phyloP scores from a whole-genome alignment of 768 basidiomycete species.

The Hygrocybe coccinea region DNA sequence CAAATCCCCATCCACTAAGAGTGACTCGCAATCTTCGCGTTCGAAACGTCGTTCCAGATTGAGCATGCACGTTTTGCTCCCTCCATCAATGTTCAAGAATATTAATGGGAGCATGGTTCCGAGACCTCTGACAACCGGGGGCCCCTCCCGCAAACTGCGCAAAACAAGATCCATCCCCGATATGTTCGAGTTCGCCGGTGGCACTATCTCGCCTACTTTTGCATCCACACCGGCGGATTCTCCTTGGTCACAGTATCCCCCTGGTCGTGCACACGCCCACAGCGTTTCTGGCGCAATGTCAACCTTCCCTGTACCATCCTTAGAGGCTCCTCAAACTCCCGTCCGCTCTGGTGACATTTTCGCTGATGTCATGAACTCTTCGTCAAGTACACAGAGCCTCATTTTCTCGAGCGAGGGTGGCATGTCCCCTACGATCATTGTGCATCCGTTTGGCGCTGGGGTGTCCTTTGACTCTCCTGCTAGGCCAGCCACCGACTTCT shows the following conservation, averaged over 20 bases:
- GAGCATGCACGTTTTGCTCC: conserved; percentile 56
- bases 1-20: conserved; percentile 22
- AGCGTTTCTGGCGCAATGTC: conserved; percentile 68
- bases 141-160: conserved; percentile 51
- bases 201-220: conserved; percentile 23
- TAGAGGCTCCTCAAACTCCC: conserved; percentile 25
- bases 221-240: no score
- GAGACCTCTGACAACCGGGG: conserved; percentile 27
- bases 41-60: conserved; percentile 57
- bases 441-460: conserved; percentile 60
- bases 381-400: conserved; percentile 33
- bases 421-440: conserved; percentile 33
- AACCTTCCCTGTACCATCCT: conserved; percentile 30
- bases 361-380: conserved; percentile 56
- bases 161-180: conserved; percentile 77
- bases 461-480: conserved; percentile 58
- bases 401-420: conserved; percentile 28
- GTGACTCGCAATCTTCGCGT: neutral
- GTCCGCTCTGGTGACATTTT: conserved; percentile 49
- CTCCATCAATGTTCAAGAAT: conserved; percentile 49
- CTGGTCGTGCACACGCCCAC: conserved; percentile 68
- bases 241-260: conserved; percentile 20
- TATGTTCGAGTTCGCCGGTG: conserved; percentile 30
- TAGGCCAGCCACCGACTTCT: conserved; percentile 35
- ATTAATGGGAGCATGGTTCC: conserved; percentile 24